These are phyloP conservation scores for Leccinum truebloodii DNA, from an alignment of 768 basidiomycete species.

Conservation along the genomic window DNA sequence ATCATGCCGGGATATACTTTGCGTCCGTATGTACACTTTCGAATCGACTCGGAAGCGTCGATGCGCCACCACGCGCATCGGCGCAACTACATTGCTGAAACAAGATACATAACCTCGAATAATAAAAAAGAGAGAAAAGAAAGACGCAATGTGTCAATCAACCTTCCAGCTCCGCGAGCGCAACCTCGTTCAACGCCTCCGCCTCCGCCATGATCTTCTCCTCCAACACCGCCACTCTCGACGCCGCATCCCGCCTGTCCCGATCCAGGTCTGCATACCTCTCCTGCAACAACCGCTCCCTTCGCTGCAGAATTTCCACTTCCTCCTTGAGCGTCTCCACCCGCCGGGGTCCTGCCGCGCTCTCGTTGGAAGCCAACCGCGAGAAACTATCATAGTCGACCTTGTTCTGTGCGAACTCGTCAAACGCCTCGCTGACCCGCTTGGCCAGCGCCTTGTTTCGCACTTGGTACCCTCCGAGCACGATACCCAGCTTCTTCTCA, in stretches of 20 bases:
- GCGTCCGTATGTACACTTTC: background rate
- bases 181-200: conserved; percentile 77
- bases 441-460: conserved; percentile 67
- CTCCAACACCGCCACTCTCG: conserved; percentile 65
- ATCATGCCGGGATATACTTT: background rate
- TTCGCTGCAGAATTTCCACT: conserved; percentile 73
- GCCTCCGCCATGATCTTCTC: conserved; percentile 87
- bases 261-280: conserved; percentile 81
- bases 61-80: background rate
- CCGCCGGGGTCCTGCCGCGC: conserved; percentile 72
- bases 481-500: conserved; percentile 88
- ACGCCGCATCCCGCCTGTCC: conserved; percentile 62
- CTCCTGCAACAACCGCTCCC: conserved; percentile 79
- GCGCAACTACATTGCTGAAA: background rate
- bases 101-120: background rate
- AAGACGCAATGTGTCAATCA: conserved; percentile 8
- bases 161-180: conserved; percentile 62
- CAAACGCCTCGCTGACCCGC: conserved; percentile 66
- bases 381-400: conserved; percentile 81
- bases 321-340: conserved; percentile 83
- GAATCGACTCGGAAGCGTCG: background rate
- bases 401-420: conserved; percentile 64
- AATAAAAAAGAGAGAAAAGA: conserved; percentile 4
- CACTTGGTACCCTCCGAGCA: conserved; percentile 88
- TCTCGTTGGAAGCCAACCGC: conserved; percentile 70